Percentiles rank a stretch among this genome's conserved stretches.
These are phyloP conservation scores for Starmera dryadoides DNA, from an alignment of 805 yeast species.

Conservation along the genomic window DNA sequence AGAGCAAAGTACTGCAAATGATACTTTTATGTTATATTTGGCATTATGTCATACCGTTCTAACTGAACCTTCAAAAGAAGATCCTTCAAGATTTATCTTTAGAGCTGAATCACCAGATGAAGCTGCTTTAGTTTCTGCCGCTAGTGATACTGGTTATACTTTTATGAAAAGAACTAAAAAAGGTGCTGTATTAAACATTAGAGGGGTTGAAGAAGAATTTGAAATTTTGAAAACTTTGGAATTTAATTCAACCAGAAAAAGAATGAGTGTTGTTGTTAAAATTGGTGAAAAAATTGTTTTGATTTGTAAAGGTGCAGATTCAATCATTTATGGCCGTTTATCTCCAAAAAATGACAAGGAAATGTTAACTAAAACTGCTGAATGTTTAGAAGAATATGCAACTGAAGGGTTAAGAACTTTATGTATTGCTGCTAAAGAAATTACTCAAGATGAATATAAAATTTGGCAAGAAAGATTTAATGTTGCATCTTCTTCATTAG, in stretches of 20 bases:
- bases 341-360: conserved; percentile 28
- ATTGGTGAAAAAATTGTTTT: conserved; percentile 52
- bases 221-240: conserved; percentile 63
- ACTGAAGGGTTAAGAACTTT: conserved; percentile 78
- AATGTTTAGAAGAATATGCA: conserved; percentile 69
- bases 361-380: conserved; percentile 55
- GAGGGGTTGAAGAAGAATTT: conserved; percentile 62
- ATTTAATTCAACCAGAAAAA: conserved; percentile 76
- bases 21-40: conserved; percentile 67
- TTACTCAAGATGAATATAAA: conserved; percentile 51
- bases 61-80: conserved; percentile 56
- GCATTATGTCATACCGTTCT: conserved; percentile 76
- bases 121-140: conserved; percentile 77
- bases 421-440: conserved; percentile 66
- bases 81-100: conserved; percentile 46
- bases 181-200: conserved; percentile 59
- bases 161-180: conserved; percentile 61
- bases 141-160: conserved; percentile 67
- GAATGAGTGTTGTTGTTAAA: conserved; percentile 77
- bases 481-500: conserved; percentile 56
- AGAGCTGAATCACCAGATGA: conserved; percentile 88
- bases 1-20: conserved; percentile 47
- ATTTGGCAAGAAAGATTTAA: conserved; percentile 59
- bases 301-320: conserved; percentile 81
- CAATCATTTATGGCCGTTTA: conserved; percentile 63